A percentile compares a stretch with the other conserved stretches of the same genome.
phyloP scores from a whole-genome alignment of 2,329 filamentous ascomycete species.

The Alternaria tenuissima region DNA sequence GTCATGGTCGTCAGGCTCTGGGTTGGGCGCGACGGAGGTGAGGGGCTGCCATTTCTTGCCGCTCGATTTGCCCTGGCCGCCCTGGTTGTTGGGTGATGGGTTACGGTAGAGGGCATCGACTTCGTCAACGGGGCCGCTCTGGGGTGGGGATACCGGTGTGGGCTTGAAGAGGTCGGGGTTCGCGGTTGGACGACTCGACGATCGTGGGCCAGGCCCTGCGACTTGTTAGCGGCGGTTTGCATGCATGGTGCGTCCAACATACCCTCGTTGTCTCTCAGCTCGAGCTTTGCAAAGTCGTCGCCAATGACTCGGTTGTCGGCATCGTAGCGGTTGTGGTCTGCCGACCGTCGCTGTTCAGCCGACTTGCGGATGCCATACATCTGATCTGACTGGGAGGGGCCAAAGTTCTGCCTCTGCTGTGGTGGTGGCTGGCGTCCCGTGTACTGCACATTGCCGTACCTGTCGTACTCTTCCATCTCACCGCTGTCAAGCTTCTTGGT shows the following conservation, averaged over 20 bases:
- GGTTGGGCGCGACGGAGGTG: slow-evolving; percentile 82
- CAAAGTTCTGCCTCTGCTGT: slow-evolving; percentile 51
- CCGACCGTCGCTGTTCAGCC: slow-evolving; percentile 68
- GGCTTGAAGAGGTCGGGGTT: slow-evolving; percentile 85
- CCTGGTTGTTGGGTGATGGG: slow-evolving; percentile 46
- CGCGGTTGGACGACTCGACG: slow-evolving; percentile 70
- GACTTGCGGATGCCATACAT: slow-evolving; percentile 52
- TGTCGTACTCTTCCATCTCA: slow-evolving; percentile 71
- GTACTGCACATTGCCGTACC: slow-evolving; percentile 58
- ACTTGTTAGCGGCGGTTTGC: slow-evolving; percentile 2
- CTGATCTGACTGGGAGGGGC: slow-evolving; percentile 51
- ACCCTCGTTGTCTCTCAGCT: slow-evolving; percentile 70
- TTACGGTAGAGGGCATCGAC: slow-evolving; percentile 76
- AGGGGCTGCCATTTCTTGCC: slow-evolving; percentile 99
- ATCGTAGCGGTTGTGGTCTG: slow-evolving; percentile 91
- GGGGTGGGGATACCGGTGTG: slow-evolving; percentile 61
- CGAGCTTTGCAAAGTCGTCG: slow-evolving; percentile 81
- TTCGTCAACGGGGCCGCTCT: slow-evolving; percentile 75
- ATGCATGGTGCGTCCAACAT: slow-evolving; percentile 6
- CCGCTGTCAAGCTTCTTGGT: slow-evolving; percentile 90
- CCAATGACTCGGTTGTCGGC: slow-evolving; percentile 89
- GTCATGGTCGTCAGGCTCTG: slow-evolving; percentile 84
- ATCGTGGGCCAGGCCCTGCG: slow-evolving; percentile 59
- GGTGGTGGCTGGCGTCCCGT: slow-evolving; percentile 24
- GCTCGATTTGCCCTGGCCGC: slow-evolving; percentile 49